Evolutionary conservation across 345 rosid species (phyloP).

Genomic region (Populus simonii): DNA sequence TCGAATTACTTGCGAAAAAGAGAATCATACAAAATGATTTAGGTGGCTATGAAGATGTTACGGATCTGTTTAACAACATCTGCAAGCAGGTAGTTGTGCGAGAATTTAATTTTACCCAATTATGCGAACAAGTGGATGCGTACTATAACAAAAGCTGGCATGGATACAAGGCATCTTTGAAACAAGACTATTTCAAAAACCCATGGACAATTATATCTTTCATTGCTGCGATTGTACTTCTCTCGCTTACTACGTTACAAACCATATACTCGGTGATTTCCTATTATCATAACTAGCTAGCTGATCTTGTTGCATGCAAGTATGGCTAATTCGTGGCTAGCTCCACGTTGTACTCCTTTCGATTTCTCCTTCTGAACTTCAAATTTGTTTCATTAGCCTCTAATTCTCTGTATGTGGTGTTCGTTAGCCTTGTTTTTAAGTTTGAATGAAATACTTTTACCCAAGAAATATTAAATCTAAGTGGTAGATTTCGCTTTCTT

Average conservation of each 20-base stretch:
- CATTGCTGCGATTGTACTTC: neutral
- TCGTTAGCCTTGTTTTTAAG: no score
- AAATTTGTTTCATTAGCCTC: no score
- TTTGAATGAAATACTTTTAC: no score
- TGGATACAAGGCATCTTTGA: neutral
- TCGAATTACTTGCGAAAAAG: neutral
- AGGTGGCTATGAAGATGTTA: conserved; percentile 10
- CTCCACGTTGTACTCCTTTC: no score
- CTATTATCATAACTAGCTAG: neutral
- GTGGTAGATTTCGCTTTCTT: no score
- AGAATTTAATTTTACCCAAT: neutral
- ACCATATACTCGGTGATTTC: neutral
- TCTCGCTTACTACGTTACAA: neutral
- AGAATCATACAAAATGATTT: neutral
- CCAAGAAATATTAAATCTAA: no score
- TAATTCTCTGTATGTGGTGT: no score
- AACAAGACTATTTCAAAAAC: neutral
- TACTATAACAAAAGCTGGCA: neutral
- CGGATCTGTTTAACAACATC: conserved; percentile 11
- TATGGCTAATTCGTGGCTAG: no score
- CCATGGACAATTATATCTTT: conserved; percentile 11
- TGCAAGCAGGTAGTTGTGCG: conserved; percentile 11
- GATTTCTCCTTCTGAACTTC: no score
- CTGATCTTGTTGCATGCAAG: no score
- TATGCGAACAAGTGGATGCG: conserved; percentile 4